These are phyloP conservation scores for Penicillium brasilianum DNA, from an alignment of 2,329 filamentous ascomycete genomes.

Conservation along the genomic window DNA sequence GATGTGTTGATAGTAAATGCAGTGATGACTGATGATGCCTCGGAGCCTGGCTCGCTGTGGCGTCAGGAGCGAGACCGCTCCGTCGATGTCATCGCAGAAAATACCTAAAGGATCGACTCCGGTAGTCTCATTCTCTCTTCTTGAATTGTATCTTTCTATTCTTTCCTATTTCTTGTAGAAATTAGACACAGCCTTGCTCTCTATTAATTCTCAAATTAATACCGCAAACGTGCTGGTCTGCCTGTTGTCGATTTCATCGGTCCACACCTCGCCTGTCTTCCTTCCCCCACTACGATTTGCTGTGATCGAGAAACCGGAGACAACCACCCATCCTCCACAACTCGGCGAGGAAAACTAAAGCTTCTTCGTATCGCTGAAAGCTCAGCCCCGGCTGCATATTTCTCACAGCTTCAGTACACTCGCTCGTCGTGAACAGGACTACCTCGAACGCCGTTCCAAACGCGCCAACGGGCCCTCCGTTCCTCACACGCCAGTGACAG, in stretches of 20 bases:
- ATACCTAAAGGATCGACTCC: slow-evolving; percentile 9
- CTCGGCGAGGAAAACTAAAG: neutral
- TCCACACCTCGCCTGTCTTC: slow-evolving; percentile 26
- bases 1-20: neutral
- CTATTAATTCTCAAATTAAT: neutral
- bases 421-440: slow-evolving; percentile 9
- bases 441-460: slow-evolving; percentile 9
- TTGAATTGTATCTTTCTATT: slow-evolving; percentile 4
- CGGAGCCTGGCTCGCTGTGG: slow-evolving; percentile 29
- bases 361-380: neutral
- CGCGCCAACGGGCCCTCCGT: slow-evolving; percentile 24
- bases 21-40: slow-evolving; percentile 2
- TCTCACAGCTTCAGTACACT: slow-evolving; percentile 8
- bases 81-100: slow-evolving; percentile 35
- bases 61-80: slow-evolving; percentile 30
- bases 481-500: slow-evolving; percentile 23
- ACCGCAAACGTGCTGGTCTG: slow-evolving; percentile 20
- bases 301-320: slow-evolving; percentile 15
- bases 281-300: slow-evolving; percentile 29
- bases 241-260: slow-evolving; percentile 23
- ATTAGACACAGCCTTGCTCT: neutral
- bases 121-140: slow-evolving; percentile 6
- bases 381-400: neutral
- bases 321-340: neutral
- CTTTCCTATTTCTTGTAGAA: neutral